A percentile compares a stretch with the other conserved stretches of the same genome.
These are phyloP conservation scores for Kwoniella pini DNA, from an alignment of 768 basidiomycete genomes.

Conservation along the genomic window DNA sequence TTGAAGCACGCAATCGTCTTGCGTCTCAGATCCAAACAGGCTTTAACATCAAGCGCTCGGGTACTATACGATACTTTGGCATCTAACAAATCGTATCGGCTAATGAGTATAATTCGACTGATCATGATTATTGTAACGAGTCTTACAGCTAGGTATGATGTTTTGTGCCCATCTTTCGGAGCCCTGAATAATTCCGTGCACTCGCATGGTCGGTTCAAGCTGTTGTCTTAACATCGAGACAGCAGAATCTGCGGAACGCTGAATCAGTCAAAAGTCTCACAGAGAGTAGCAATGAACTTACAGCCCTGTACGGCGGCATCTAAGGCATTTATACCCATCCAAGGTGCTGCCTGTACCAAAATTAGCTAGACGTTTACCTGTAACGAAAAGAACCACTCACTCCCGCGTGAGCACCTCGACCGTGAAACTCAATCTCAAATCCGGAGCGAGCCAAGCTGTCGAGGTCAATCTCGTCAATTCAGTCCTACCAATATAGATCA, in stretches of 20 bases:
- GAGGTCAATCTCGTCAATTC: neutral
- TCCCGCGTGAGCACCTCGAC: conserved; percentile 43
- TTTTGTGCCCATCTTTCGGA: conserved; percentile 52
- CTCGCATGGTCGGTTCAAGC: conserved; percentile 73
- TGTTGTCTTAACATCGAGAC: conserved; percentile 83
- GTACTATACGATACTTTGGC: conserved; percentile 71
- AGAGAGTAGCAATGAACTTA: conserved; percentile 4
- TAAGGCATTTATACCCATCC: conserved; percentile 32
- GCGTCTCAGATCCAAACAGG: conserved; percentile 62
- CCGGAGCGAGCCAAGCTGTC: conserved; percentile 30
- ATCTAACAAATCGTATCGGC: conserved; percentile 57
- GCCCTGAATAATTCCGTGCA: conserved; percentile 13
- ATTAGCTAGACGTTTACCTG: no score
- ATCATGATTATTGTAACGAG: conserved; percentile 48
- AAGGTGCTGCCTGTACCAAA: conserved; percentile 42
- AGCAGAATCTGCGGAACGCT: conserved; percentile 68
- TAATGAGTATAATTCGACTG: conserved; percentile 56
- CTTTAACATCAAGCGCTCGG: conserved; percentile 68
- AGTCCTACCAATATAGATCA: neutral
- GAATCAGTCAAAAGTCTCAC: neutral
- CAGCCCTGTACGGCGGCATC: conserved; percentile 71
- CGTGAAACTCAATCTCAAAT: conserved; percentile 36
- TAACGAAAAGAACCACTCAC: no score
- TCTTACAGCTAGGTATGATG: conserved; percentile 73
- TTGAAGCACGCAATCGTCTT: conserved; percentile 73